Conservation (phyloP, 345 rosid genomes). For the Populus ilicifolia region DNA sequence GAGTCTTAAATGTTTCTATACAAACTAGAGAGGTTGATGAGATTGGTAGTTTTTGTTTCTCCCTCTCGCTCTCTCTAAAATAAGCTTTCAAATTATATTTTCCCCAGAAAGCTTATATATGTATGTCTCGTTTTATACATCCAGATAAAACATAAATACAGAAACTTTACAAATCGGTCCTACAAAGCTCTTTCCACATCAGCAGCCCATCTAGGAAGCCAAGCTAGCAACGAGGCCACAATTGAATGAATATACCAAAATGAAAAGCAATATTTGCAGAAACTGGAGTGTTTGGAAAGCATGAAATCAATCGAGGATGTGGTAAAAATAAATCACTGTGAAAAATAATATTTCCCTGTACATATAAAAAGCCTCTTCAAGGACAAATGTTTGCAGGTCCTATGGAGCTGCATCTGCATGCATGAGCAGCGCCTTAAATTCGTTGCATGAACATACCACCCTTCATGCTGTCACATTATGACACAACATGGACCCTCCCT, state of each 20-base stretch:
- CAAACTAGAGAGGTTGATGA: too few relatives aligned
- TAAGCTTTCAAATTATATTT: neutral
- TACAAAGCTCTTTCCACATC: neutral
- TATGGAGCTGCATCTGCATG: neutral
- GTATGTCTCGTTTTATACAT: neutral
- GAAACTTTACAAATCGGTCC: neutral
- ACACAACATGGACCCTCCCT: neutral
- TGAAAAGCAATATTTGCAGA: neutral
- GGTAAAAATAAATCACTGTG: neutral
- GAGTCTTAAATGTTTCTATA: too few relatives aligned
- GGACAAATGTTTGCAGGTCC: neutral
- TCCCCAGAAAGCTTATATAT: neutral
- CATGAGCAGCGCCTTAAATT: neutral
- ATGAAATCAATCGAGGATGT: neutral
- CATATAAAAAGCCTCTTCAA: neutral
- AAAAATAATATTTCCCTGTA: neutral
- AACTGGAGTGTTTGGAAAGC: neutral
- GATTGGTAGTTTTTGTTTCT: too few relatives aligned
- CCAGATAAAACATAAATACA: neutral
- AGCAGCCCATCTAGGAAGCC: neutral
- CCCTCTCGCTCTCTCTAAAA: too few relatives aligned
- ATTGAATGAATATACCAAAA: neutral
- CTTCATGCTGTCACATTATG: constrained; percentile 14
- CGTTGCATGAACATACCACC: constrained; percentile 36
- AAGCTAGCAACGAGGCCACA: neutral